phyloP scores from a whole-genome alignment of 1,284 basidiomycete species.

The Ceratobasidium sp. region DNA sequence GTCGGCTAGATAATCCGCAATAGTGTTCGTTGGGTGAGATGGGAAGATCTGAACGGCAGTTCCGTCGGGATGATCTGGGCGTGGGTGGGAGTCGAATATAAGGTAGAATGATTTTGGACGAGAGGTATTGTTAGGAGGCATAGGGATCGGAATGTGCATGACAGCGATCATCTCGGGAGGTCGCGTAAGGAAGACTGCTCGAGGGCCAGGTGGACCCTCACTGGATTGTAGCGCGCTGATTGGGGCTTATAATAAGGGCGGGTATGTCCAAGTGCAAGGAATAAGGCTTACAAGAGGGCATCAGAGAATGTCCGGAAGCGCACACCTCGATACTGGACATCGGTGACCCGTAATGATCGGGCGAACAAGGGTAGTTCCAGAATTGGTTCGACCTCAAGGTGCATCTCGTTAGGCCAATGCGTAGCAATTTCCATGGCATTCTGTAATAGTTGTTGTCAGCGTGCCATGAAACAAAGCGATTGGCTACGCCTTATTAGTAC shows the following conservation, averaged over 20 bases:
- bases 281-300: conserved; percentile 60
- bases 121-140: not conserved
- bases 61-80: conserved; percentile 63
- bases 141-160: conserved; percentile 59
- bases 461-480: not conserved
- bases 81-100: conserved; percentile 73
- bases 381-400: conserved; percentile 67
- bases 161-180: conserved; percentile 73
- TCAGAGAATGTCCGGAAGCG: conserved; percentile 57
- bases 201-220: conserved; percentile 51
- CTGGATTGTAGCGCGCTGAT: conserved; percentile 48
- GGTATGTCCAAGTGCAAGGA: not conserved
- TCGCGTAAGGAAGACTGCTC: conserved; percentile 68
- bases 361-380: conserved; percentile 55
- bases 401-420: conserved; percentile 63
- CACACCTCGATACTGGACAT: conserved; percentile 59
- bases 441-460: conserved; percentile 52
- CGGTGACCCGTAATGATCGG: conserved; percentile 56
- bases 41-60: conserved; percentile 66
- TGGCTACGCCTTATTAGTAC: conserved; percentile 51
- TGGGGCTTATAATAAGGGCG: not conserved
- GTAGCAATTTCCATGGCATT: conserved; percentile 65
- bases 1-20: conserved; percentile 61
- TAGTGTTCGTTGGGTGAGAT: conserved; percentile 55
- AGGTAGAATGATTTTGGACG: conserved; percentile 57